phyloP scores from a whole-genome alignment of 257 asterid species.

The Solanum stenotomum region DNA sequence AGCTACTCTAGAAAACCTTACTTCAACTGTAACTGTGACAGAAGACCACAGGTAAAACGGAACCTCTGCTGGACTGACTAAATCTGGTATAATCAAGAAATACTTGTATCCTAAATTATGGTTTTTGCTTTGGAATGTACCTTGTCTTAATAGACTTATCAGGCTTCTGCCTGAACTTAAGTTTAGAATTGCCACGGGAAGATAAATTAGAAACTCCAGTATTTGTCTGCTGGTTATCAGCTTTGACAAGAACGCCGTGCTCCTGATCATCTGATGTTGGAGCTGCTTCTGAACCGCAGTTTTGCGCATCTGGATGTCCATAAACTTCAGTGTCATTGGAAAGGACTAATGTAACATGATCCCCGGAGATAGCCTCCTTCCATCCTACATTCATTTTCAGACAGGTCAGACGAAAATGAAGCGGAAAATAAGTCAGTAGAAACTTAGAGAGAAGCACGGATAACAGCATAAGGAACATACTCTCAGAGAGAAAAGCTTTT shows the following conservation, averaged over 20 bases:
- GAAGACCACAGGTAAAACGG: conserved; percentile 49
- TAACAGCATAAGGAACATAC: conserved; percentile 31
- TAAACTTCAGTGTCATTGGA: conserved; percentile 31
- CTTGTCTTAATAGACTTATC: conserved; percentile 37
- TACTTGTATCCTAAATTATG: neutral
- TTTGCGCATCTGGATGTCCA: conserved; percentile 16
- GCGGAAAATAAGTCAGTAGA: neutral
- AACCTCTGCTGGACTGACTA: conserved; percentile 29
- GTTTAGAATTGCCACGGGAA: conserved; percentile 12
- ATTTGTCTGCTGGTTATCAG: conserved; percentile 14
- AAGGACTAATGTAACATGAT: conserved; percentile 57
- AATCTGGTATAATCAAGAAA: neutral
- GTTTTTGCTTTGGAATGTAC: conserved; percentile 45
- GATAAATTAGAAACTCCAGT: neutral
- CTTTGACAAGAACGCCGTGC: conserved; percentile 2
- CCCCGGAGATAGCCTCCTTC: conserved; percentile 68
- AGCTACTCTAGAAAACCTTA: conserved; percentile 2
- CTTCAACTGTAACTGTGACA: conserved; percentile 21
- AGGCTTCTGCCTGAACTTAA: conserved; percentile 25
- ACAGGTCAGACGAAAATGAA: neutral
- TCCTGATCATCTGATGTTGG: conserved; percentile 18
- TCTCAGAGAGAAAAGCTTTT: conserved; percentile 57
- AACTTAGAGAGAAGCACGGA: neutral
- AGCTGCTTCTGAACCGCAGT: conserved; percentile 3
- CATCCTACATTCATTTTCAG: conserved; percentile 53